These are phyloP conservation scores for Phytophthora nicotianae DNA, from an alignment of 352 stramenopile genomes.

Conservation along the genomic window DNA sequence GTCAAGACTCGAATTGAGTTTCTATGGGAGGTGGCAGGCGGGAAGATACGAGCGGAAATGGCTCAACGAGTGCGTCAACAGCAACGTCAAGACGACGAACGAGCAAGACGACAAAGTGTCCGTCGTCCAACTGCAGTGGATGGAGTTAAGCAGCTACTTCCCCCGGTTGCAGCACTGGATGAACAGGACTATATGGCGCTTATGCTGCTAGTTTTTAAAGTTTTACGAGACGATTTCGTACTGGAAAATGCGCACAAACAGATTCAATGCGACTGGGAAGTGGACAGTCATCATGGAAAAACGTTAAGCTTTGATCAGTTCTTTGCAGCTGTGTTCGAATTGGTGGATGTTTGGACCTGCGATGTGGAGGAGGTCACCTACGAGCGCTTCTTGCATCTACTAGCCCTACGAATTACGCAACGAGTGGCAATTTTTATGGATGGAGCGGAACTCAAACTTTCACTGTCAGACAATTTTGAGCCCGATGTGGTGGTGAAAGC, in stretches of 20 bases:
- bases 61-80: constrained; percentile 28
- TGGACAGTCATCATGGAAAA: constrained; percentile 70
- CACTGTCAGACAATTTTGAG: constrained; percentile 79
- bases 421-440: constrained; percentile 78
- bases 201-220: constrained; percentile 85
- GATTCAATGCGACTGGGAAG: constrained; percentile 81
- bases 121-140: constrained; percentile 10
- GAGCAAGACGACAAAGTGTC: constrained; percentile 23
- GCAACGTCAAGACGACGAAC: constrained; percentile 17
- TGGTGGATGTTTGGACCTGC: constrained; percentile 85
- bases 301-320: constrained; percentile 68
- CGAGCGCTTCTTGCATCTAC: constrained; percentile 64
- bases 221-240: constrained; percentile 73
- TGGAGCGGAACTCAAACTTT: constrained; percentile 67
- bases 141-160: constrained; percentile 13
- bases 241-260: constrained; percentile 56
- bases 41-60: constrained; percentile 42
- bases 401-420: constrained; percentile 68
- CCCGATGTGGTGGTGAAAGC: constrained; percentile 74
- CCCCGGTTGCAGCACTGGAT: constrained; percentile 39
- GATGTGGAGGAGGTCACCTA: constrained; percentile 76
- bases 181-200: constrained; percentile 70
- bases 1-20: constrained; percentile 59
- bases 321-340: constrained; percentile 70
- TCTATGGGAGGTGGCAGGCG: constrained; percentile 66